Evolutionary conservation across 139 green algal species (phyloP).

Genomic region (Chlorella vulgaris): DNA sequence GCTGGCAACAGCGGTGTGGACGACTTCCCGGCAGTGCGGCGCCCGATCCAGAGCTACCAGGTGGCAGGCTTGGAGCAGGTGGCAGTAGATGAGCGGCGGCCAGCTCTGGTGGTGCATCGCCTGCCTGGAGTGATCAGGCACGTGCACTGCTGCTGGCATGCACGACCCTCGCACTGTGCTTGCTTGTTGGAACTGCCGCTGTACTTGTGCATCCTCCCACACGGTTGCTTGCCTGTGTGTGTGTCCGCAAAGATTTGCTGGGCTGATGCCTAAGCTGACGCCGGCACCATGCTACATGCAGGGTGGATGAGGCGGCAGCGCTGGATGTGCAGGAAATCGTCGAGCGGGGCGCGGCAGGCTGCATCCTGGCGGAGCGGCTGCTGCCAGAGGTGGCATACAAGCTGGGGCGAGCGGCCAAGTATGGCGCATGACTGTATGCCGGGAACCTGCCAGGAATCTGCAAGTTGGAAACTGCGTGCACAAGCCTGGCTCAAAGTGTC

Average conservation of each 20-base stretch:
- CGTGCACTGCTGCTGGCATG: not conserved
- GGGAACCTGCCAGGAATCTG: too few species aligned
- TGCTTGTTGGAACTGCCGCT: not conserved
- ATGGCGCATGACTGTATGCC: conserved; percentile 73
- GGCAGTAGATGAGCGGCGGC: conserved; percentile 1
- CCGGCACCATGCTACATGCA: conserved; percentile 20
- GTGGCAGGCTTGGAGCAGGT: conserved; percentile 34
- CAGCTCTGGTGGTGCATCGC: conserved; percentile 53
- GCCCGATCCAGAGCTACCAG: conserved; percentile 67
- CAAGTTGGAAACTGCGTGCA: too few species aligned
- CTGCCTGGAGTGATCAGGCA: conserved; percentile 62
- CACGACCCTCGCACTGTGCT: not conserved
- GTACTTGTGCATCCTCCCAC: too few species aligned
- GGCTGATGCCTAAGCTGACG: too few species aligned
- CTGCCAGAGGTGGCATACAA: conserved; percentile 78
- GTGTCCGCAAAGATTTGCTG: too few species aligned
- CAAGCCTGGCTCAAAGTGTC: too few species aligned
- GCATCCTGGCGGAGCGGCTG: conserved; percentile 62
- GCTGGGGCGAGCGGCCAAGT: conserved; percentile 70
- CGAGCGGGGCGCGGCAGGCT: conserved; percentile 36
- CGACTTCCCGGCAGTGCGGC: conserved; percentile 19
- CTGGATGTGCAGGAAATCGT: conserved; percentile 47
- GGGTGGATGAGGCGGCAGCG: conserved; percentile 45
- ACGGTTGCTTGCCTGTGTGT: too few species aligned
- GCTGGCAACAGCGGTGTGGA: not conserved